These are phyloP conservation scores for Juglanconis oblonga DNA, from an alignment of 2,329 filamentous ascomycete genomes.

Conservation along the genomic window DNA sequence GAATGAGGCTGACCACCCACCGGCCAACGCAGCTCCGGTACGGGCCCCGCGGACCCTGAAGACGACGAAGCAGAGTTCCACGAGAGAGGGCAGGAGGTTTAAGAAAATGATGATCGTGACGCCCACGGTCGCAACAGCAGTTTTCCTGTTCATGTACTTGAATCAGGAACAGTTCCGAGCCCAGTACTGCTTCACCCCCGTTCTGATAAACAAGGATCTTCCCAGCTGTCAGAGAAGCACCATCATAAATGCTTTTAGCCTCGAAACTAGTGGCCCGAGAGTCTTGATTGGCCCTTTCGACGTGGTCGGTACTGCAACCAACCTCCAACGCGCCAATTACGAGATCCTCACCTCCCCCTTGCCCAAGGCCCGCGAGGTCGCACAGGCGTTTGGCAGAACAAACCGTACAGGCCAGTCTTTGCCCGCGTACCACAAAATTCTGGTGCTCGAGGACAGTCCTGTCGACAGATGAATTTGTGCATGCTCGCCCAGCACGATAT, in stretches of 20 bases:
- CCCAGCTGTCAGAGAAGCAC: not conserved
- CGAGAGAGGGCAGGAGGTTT: not conserved
- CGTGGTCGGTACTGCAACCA: not conserved
- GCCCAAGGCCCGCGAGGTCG: not conserved
- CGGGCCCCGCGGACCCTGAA: no score
- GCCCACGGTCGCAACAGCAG: constrained; percentile 2
- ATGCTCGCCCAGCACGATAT: not conserved
- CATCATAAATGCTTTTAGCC: constrained; percentile 4
- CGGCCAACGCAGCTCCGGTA: no score
- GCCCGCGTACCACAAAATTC: not conserved
- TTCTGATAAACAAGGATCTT: constrained; percentile 8
- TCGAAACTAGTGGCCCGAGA: not conserved
- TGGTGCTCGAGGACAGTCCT: constrained; percentile 5
- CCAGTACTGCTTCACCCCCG: not conserved
- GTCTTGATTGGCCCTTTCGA: not conserved
- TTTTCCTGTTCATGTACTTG: constrained; percentile 5
- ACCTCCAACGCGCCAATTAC: constrained; percentile 13
- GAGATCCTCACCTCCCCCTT: constrained; percentile 12
- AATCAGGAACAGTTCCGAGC: not conserved
- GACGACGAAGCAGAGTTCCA: not conserved
- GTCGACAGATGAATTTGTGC: constrained; percentile 5
- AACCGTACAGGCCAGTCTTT: constrained; percentile 4
- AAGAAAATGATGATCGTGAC: constrained; percentile 16
- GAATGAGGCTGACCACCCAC: not conserved
- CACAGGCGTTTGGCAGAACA: constrained; percentile 6